These are phyloP conservation scores for Candida michaelii DNA, from an alignment of 805 yeast genomes.

Conservation along the genomic window DNA sequence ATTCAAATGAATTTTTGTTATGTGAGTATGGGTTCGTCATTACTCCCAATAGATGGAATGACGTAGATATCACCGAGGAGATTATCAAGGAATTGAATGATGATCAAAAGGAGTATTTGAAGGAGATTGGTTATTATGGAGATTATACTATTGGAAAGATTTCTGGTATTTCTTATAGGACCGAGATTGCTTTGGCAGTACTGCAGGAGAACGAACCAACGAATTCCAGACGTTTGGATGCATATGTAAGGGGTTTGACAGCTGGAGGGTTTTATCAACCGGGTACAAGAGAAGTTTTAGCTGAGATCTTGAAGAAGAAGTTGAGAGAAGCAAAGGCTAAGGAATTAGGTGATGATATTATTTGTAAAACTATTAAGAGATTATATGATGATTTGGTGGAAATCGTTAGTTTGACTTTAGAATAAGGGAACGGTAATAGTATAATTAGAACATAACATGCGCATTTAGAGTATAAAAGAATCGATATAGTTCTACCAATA, in stretches of 20 bases:
- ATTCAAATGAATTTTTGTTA: conserved; percentile 75
- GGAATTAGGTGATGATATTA: not conserved
- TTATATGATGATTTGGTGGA: conserved; percentile 4
- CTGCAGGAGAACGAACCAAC: conserved; percentile 36
- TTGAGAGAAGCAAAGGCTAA: not conserved
- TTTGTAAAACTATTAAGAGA: not conserved
- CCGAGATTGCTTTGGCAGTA: conserved; percentile 71
- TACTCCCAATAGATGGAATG: conserved; percentile 62
- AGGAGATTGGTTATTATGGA: conserved; percentile 58
- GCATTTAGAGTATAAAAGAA: no score
- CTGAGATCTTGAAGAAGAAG: not conserved
- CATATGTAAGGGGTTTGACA: conserved; percentile 45
- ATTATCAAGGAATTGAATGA: conserved; percentile 36
- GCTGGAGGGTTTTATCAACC: conserved; percentile 37
- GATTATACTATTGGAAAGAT: conserved; percentile 64
- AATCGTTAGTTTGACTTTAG: not conserved
- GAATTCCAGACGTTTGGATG: conserved; percentile 32
- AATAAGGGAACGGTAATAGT: no score
- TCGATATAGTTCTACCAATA: no score
- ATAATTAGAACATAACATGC: no score
- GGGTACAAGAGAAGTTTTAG: conserved; percentile 1
- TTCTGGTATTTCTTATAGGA: conserved; percentile 64
- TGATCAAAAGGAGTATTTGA: conserved; percentile 46
- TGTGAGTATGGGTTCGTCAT: conserved; percentile 86
- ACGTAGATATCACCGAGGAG: conserved; percentile 56